These are phyloP conservation scores for Cyclotella cryptica DNA, from an alignment of 108 stramenopile species.

Conservation along the genomic window DNA sequence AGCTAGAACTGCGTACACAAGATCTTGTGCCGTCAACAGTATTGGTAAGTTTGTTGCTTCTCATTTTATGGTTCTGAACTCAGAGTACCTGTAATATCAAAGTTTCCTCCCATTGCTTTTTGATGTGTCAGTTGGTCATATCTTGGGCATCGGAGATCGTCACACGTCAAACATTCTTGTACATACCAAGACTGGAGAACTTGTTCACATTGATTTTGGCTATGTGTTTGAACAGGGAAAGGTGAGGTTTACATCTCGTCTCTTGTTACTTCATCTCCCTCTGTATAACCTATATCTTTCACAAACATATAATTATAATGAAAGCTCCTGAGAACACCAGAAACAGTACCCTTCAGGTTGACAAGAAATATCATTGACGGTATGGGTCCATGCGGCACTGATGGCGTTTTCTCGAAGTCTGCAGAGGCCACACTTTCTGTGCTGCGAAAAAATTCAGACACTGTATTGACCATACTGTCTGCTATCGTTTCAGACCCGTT, in stretches of 20 bases:
- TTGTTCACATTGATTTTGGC: conserved; percentile 99
- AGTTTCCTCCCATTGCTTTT: not conserved
- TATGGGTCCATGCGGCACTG: conserved; percentile 91
- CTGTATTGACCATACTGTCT: conserved; percentile 92
- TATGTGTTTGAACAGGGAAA: conserved; percentile 99
- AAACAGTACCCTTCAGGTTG: conserved; percentile 97
- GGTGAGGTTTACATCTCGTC: conserved; percentile 38
- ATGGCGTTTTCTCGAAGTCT: conserved; percentile 85
- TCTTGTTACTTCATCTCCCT: not conserved
- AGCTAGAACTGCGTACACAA: conserved; percentile 87
- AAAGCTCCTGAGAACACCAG: conserved; percentile 77
- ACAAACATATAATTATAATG: not conserved
- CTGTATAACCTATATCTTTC: not conserved
- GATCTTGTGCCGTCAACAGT: conserved; percentile 92
- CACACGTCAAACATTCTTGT: conserved; percentile 97
- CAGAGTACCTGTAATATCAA: not conserved
- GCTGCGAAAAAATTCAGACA: conserved; percentile 78
- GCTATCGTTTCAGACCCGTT: conserved; percentile 96
- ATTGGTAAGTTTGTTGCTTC: conserved; percentile 52
- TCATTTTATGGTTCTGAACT: not conserved
- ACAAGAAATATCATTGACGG: conserved; percentile 98
- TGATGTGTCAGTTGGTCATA: conserved; percentile 81
- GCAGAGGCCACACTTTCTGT: conserved; percentile 86
- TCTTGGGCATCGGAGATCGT: conserved; percentile 99
- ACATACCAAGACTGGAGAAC: conserved; percentile 88